Evolutionary conservation across 768 basidiomycete genomes (phyloP).

Genomic region (Trametes cingulata): DNA sequence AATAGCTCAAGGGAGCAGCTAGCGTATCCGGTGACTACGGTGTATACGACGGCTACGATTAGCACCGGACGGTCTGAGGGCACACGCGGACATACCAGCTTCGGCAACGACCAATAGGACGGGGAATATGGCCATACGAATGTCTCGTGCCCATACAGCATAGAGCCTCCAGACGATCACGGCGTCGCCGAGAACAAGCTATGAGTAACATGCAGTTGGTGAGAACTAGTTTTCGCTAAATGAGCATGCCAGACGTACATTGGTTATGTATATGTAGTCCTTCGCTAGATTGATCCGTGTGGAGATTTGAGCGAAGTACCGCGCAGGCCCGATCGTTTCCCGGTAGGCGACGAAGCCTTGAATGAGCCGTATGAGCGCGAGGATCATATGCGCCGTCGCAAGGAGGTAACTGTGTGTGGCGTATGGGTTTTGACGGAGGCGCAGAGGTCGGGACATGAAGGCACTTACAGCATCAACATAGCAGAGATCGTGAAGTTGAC

Average conservation of each 20-base stretch:
- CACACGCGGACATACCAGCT: background rate
- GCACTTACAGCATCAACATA: background rate
- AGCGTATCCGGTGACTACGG: slow-evolving; percentile 10
- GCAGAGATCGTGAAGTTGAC: background rate
- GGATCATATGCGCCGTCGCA: slow-evolving; percentile 13
- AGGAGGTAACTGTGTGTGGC: background rate
- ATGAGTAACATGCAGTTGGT: background rate
- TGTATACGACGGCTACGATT: background rate
- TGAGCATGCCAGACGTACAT: slow-evolving; percentile 1
- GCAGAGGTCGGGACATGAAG: background rate
- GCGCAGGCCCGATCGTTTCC: slow-evolving; percentile 6
- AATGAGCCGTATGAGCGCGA: slow-evolving; percentile 16
- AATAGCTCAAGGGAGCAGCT: slow-evolving; percentile 1
- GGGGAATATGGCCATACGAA: slow-evolving; percentile 1
- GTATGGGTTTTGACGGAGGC: background rate
- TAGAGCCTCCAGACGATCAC: slow-evolving; percentile 14
- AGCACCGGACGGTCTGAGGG: too few species aligned
- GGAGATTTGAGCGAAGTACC: slow-evolving; percentile 15
- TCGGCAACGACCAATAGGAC: background rate
- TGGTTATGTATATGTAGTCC: slow-evolving; percentile 19
- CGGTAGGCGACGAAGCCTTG: slow-evolving; percentile 13
- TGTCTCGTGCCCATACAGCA: slow-evolving; percentile 8
- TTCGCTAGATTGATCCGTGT: slow-evolving; percentile 15
- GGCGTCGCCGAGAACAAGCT: slow-evolving; percentile 13
- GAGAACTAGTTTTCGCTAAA: too few species aligned